Evolutionary conservation across 305 asterid genomes (phyloP), one percentile per base, ranked within the genome.

Genomic region (Plantago coronopus): DNA sequence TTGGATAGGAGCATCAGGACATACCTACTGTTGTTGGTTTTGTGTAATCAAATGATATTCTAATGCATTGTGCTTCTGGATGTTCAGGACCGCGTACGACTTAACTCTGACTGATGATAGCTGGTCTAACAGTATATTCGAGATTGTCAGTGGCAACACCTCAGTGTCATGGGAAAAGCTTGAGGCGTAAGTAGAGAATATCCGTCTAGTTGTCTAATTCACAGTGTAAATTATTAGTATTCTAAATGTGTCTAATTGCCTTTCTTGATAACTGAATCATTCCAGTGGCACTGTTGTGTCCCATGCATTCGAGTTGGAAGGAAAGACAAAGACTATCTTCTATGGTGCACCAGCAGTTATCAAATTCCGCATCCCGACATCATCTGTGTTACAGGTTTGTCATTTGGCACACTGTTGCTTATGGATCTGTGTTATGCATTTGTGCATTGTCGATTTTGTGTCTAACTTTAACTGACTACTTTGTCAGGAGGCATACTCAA

Each of bases 161-260:
- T 79, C 98, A 43, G 67, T 75, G 56, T 81, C 98, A 20, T 91
- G 98, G 97, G 97, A 88, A 73, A 84, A 76, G 77, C 98, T 91
- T 69, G 98, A 91, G 31, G 84, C 67, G 97, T 91, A 76, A 83
- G 98, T 86, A 56, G 15, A 34, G n/a, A 17, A 2, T 50, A 62
- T 60, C 63, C 38, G 58, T 31, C 29, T 67, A 44, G 64, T 18
- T 14, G 14, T 10, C 40, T 51, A 13, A 7, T 47, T 19, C 46
- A n/a, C 47, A 45, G 60, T n/a, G 44, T 40, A 45, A 16, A 20
- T 53, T 64, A 45, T 68, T 61, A n/a, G n/a, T 27, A 18, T 13
- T 43, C 42, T 56, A 6, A 23, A 53, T 59, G 48, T 59, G 64
- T 20, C 40, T 34, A 34, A 34, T 59, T 56, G 13, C 53, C 57